Evolutionary conservation across 1,139 yeast species (phyloP).

Genomic region (Spathaspora sp.): DNA sequence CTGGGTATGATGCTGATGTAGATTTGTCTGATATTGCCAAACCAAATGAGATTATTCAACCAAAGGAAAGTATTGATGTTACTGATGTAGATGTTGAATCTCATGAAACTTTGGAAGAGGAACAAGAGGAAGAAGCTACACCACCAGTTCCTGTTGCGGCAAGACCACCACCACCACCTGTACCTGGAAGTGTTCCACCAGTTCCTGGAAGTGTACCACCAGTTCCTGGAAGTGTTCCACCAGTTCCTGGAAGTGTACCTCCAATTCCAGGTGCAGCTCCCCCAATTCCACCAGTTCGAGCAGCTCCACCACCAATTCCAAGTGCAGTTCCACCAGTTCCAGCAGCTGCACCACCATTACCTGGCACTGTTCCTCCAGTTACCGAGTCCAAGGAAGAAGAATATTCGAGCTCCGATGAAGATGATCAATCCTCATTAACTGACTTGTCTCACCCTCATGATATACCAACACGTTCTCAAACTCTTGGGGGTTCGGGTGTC

Average conservation of each 20-base stretch:
- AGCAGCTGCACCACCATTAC: slow-evolving; percentile 8
- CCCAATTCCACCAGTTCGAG: slow-evolving; percentile 3
- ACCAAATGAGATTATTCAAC: slow-evolving; percentile 6
- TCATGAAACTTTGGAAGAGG: slow-evolving; percentile 6
- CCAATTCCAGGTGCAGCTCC: slow-evolving; percentile 12
- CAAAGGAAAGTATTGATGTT: slow-evolving; percentile 10
- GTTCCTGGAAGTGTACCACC: slow-evolving; percentile 15
- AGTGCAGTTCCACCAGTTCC: slow-evolving; percentile 7
- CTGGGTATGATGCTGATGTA: slow-evolving; percentile 49
- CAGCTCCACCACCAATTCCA: slow-evolving; percentile 9
- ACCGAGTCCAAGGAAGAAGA: background rate
- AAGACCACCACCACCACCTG: slow-evolving; percentile 12
- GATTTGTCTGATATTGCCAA: slow-evolving; percentile 36
- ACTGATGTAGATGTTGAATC: slow-evolving; percentile 14
- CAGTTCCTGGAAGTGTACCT: slow-evolving; percentile 14
- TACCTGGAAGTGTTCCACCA: slow-evolving; percentile 10
- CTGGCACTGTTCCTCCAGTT: slow-evolving; percentile 8
- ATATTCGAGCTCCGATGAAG: background rate
- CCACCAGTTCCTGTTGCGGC: slow-evolving; percentile 10
- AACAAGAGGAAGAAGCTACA: slow-evolving; percentile 8
- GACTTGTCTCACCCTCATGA: background rate
- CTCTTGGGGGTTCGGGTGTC: background rate
- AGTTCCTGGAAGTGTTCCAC: slow-evolving; percentile 10
- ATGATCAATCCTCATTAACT: background rate
- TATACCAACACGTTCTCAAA: slow-evolving; percentile 3